These are phyloP conservation scores for Cudoniella acicularis DNA, from an alignment of 495 filamentous ascomycete genomes.

Conservation along the genomic window DNA sequence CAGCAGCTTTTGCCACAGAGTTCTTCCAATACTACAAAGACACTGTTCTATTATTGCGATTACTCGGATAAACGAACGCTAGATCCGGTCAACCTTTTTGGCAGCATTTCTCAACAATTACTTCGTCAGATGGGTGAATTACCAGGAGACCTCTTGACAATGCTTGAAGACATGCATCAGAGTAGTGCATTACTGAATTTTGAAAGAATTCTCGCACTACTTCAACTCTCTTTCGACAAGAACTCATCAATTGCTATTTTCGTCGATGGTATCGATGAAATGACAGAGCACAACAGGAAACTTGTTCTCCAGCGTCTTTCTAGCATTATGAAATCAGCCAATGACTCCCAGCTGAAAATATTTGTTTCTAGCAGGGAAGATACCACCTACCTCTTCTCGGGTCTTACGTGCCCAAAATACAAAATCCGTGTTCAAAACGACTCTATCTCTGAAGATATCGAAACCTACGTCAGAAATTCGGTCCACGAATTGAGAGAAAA, in stretches of 20 bases:
- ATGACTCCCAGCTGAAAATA: not conserved
- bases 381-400: not conserved
- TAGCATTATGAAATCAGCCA: not conserved
- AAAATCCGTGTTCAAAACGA: not conserved
- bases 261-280: conserved; percentile 23
- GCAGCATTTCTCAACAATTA: conserved; percentile 10
- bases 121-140: not conserved
- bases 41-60: conserved; percentile 23
- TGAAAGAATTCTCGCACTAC: conserved; percentile 10
- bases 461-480: conserved; percentile 12
- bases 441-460: conserved; percentile 18
- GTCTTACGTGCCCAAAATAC: not conserved
- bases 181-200: not conserved
- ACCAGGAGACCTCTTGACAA: not conserved
- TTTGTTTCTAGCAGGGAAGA: conserved; percentile 1
- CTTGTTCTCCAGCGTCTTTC: not conserved
- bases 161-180: conserved; percentile 2
- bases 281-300: not conserved
- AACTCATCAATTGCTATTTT: conserved; percentile 1
- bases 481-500: conserved; percentile 1
- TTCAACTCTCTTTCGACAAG: not conserved
- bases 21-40: not conserved
- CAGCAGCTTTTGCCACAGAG: not conserved
- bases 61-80: conserved; percentile 16
- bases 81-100: conserved; percentile 20